Evolutionary conservation across 345 rosid genomes (phyloP).

Genomic region (Populus tremula): DNA sequence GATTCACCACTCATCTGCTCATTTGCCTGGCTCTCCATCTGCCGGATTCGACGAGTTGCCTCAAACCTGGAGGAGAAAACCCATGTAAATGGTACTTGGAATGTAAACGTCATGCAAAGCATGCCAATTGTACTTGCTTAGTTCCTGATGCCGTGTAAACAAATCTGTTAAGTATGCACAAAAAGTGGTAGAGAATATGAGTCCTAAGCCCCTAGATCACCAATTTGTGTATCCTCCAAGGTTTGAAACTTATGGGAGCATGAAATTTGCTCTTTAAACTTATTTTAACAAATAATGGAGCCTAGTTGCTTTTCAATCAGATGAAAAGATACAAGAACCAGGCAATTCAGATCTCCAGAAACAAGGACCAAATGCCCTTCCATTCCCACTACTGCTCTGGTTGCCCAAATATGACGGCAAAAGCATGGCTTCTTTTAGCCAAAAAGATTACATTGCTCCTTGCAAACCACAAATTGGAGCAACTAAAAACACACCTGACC

Average conservation of each 20-base stretch:
- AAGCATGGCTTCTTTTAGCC: neutral
- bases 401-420: neutral
- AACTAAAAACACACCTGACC: neutral
- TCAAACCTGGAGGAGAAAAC: slow-evolving; percentile 58
- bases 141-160: neutral
- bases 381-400: neutral
- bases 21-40: slow-evolving; percentile 68
- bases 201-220: neutral
- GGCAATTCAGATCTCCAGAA: neutral
- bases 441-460: neutral
- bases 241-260: neutral
- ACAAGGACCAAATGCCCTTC: neutral
- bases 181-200: neutral
- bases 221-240: neutral
- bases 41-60: slow-evolving; percentile 74
- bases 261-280: neutral
- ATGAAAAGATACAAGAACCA: neutral
- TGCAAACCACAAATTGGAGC: neutral
- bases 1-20: slow-evolving; percentile 40
- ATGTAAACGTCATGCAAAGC: neutral
- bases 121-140: neutral
- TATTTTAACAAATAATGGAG: neutral
- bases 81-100: neutral
- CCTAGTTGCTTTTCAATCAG: neutral
- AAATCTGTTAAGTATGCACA: neutral